Evolutionary conservation across 805 yeast genomes (phyloP).

Genomic region (Metschnikowia koreensis): DNA sequence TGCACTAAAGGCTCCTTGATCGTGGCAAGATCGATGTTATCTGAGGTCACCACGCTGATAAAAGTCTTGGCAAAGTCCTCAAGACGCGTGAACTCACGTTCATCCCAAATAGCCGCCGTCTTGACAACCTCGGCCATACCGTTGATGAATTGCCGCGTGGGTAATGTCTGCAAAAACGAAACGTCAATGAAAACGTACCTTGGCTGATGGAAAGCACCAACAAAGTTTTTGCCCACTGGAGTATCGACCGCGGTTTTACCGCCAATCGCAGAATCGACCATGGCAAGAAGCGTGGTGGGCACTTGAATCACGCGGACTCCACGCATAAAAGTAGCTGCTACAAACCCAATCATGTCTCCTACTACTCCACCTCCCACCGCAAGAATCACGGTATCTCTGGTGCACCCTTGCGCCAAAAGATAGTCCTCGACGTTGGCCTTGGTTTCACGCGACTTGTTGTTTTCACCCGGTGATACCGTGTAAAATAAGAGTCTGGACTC

Average conservation of each 20-base stretch:
- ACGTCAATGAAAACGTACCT: constrained; percentile 83
- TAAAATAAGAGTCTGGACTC: constrained; percentile 68
- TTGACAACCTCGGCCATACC: constrained; percentile 98
- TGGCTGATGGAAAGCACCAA: constrained; percentile 99
- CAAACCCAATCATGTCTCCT: constrained; percentile 98
- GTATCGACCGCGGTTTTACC: constrained; percentile 99
- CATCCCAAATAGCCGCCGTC: constrained; percentile 98
- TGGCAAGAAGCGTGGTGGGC: constrained; percentile 89
- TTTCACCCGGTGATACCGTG: constrained; percentile 88
- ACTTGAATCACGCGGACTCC: constrained; percentile 92
- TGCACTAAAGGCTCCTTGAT: constrained; percentile 73
- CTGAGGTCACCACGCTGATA: constrained; percentile 55
- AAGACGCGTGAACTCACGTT: constrained; percentile 77
- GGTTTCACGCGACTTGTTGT: constrained; percentile 81
- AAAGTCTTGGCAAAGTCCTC: constrained; percentile 74
- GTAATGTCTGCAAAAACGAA: constrained; percentile 80
- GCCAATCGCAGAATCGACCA: constrained; percentile 98
- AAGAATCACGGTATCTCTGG: constrained; percentile 89
- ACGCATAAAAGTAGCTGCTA: constrained; percentile 99
- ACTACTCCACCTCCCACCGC: constrained; percentile 99
- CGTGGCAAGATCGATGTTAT: constrained; percentile 51
- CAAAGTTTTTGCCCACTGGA: constrained; percentile 89
- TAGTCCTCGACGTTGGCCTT: constrained; percentile 93
- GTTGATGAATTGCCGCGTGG: constrained; percentile 90
- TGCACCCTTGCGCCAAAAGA: constrained; percentile 78